Evolutionary conservation across 257 asterid species (phyloP), one percentile per base, ranked within the genome.

Genomic region (Nicotiana otophora): DNA sequence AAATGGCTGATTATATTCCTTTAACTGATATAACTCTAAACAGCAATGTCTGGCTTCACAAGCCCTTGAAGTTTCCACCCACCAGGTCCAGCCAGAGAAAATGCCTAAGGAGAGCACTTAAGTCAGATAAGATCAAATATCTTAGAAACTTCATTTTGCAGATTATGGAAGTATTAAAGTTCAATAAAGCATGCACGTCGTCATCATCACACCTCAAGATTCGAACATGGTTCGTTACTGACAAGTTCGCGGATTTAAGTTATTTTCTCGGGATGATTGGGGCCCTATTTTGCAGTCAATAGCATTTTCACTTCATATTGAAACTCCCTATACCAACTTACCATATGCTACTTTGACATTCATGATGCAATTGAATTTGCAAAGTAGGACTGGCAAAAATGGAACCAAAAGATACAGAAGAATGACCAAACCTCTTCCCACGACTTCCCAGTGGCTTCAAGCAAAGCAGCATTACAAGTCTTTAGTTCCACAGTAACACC

Each of bases 391-490:
- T 4, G 15, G 2, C 0, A 74, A 74, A 17, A 48, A 26, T 48
- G 80, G 63, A 74, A 26, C 63, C 80, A 74, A 10, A 4, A 26
- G 42, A 48, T 74, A 15, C 63, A 75, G 42, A 75, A 26, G 1
- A 62, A 64, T 28, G n/a, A 75, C 26, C 53, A 75, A 23, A 95
- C 98, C 95, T 95, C 97, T 89, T 92, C 94, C 98, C 98, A 95
- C 62, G 98, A 83, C 83, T 89, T 89, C 63, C 98, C 97, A 74
- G 92, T 88, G 76, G 99, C 93, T 93, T 95, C 94, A 51, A 94
- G 94, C 89, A 95, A 86, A 76, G 98, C 99, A 83, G 98, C 97
- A 88, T 95, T 94, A 88, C 99, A 92, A 61, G 97, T 91, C 88
- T 95, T 88, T 79, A 95, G 88, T 89, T 92, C 98, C 75, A 94